Evolutionary conservation across 176 grass and related monocot species (phyloP).

Genomic region (Cenchrus americanus): DNA sequence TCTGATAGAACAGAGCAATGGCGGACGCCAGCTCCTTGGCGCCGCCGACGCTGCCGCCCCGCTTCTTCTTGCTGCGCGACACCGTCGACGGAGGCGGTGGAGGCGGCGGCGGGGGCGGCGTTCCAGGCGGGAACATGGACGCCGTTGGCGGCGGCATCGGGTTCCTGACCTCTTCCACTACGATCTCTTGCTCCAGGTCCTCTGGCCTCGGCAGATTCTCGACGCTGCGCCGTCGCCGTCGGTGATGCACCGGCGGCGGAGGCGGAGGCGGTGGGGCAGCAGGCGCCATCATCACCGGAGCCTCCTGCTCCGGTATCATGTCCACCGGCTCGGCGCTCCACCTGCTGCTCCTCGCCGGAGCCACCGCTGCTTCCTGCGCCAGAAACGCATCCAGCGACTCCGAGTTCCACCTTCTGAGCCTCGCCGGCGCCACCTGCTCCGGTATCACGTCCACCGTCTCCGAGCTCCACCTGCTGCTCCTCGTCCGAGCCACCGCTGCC

Average conservation of each 20-base stretch:
- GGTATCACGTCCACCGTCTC: not conserved
- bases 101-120: constrained; percentile 58
- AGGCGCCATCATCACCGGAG: not conserved
- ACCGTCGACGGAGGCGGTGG: constrained; percentile 27
- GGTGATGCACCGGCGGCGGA: not conserved
- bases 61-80: constrained; percentile 72
- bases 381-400: not conserved
- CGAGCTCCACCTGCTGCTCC: not conserved
- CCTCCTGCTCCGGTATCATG: constrained; percentile 25
- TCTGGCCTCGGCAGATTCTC: constrained; percentile 51
- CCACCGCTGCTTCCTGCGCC: not conserved
- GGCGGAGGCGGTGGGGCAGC: constrained; percentile 21
- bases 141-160: constrained; percentile 3
- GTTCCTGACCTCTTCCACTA: constrained; percentile 42
- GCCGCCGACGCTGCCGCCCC: constrained; percentile 72
- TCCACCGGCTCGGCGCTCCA: constrained; percentile 43
- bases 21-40: constrained; percentile 87
- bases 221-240: constrained; percentile 40
- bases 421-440: constrained; percentile 12
- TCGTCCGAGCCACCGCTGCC: not conserved
- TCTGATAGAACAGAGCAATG: constrained; percentile 87
- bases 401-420: not conserved
- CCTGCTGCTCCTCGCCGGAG: constrained; percentile 42
- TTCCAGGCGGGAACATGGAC: constrained; percentile 40
- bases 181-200: constrained; percentile 45